These are phyloP conservation scores for Aspergillus jensenii DNA, from an alignment of 2,329 filamentous ascomycete species.

Conservation along the genomic window DNA sequence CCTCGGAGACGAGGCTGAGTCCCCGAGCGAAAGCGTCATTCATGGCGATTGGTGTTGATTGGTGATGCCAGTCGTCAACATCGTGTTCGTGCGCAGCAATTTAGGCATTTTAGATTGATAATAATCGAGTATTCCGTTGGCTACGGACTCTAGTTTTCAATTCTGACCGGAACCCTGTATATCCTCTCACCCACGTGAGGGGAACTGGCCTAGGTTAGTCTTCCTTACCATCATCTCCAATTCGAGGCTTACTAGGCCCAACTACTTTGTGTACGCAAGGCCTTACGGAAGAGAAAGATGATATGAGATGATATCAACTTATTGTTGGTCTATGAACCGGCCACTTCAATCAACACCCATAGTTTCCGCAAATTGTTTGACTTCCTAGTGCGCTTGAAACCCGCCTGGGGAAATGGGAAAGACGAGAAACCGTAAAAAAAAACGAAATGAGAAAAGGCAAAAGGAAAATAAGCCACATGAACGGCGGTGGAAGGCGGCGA, in stretches of 20 bases:
- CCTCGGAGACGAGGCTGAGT: no score
- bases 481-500: background rate
- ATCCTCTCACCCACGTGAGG: no score
- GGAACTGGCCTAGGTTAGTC: no score
- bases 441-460: conserved; percentile 1
- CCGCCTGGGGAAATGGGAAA: conserved; percentile 9
- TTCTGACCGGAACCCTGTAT: no score
- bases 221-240: background rate
- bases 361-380: conserved; percentile 7
- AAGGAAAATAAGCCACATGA: background rate
- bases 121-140: no score
- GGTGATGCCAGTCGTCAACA: background rate
- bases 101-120: no score
- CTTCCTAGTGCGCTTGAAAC: conserved; percentile 10
- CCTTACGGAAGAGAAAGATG: background rate
- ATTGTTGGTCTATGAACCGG: conserved; percentile 23
- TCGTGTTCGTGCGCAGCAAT: no score
- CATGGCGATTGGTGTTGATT: background rate
- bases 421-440: conserved; percentile 2
- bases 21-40: no score
- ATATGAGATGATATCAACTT: conserved; percentile 9
- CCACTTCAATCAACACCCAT: conserved; percentile 18
- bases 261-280: background rate
- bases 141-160: no score
- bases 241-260: background rate